A percentile compares a stretch with the other conserved stretches of the same genome.
These are phyloP conservation scores for Nemania abortiva DNA, from an alignment of 2,329 filamentous ascomycete genomes.

Conservation along the genomic window DNA sequence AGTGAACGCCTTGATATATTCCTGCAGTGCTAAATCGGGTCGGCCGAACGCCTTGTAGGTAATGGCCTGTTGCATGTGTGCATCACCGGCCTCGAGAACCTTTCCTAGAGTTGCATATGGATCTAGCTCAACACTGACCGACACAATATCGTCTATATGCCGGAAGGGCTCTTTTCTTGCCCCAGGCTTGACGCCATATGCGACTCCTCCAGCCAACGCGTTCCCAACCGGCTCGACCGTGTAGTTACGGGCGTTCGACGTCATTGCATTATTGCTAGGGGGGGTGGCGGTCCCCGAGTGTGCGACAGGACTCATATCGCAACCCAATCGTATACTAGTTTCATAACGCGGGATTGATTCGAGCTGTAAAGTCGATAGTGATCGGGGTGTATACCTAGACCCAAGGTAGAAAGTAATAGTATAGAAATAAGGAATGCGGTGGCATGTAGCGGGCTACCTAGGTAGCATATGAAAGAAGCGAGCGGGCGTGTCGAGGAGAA, in stretches of 20 bases:
- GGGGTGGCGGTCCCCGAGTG: conserved; percentile 36
- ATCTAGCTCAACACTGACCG: conserved; percentile 61
- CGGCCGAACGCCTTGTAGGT: conserved; percentile 72
- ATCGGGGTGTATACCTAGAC: conserved; percentile 4
- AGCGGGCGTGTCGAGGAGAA: conserved; percentile 16
- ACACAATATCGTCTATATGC: conserved; percentile 67
- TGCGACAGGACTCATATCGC: conserved; percentile 46
- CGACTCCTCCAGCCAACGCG: conserved; percentile 1
- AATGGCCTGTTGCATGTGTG: conserved; percentile 69
- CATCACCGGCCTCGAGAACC: conserved; percentile 66
- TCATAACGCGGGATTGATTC: conserved; percentile 28
- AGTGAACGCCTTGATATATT: conserved; percentile 85
- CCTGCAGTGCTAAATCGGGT: conserved; percentile 81
- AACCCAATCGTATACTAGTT: conserved; percentile 9
- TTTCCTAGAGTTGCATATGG: conserved; percentile 64
- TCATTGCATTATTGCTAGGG: conserved; percentile 37
- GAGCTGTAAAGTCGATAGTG: background rate
- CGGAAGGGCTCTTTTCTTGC: conserved; percentile 56
- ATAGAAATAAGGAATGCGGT: conserved; percentile 4
- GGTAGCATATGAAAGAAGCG: conserved; percentile 6
- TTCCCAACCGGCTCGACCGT: conserved; percentile 22
- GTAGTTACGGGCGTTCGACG: conserved; percentile 36
- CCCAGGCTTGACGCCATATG: conserved; percentile 34
- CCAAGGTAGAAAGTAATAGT: conserved; percentile 1
- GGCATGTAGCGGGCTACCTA: conserved; percentile 15